A percentile compares a stretch with the other conserved stretches of the same genome.
Conservation (phyloP, 768 basidiomycete genomes). For the Boletus reticulatus region DNA sequence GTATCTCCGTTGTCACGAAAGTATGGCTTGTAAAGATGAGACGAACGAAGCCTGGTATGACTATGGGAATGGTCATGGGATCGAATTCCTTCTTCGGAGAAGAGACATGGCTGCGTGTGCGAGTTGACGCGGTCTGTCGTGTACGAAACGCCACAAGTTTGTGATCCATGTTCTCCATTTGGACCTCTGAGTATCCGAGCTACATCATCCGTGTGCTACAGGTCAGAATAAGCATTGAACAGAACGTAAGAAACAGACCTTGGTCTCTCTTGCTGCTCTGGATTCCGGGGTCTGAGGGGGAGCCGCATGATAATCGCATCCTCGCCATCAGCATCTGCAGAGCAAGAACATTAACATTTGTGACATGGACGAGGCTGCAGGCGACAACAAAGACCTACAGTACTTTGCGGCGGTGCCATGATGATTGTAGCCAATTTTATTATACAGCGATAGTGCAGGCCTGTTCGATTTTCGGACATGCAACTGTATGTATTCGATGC, state of each 20-base stretch:
- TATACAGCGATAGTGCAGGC: constrained; percentile 22
- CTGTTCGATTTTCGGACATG: constrained; percentile 31
- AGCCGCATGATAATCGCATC: constrained; percentile 28
- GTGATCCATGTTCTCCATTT: constrained; percentile 14
- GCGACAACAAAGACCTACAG: constrained; percentile 19
- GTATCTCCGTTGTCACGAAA: too few relatives aligned
- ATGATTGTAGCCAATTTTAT: constrained; percentile 23
- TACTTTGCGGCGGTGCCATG: constrained; percentile 18
- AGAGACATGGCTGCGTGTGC: constrained; percentile 7
- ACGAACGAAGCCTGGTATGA: not conserved
- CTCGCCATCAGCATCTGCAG: constrained; percentile 26
- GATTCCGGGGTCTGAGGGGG: not conserved
- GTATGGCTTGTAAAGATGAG: not conserved
- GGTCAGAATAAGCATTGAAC: not conserved
- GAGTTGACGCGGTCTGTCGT: constrained; percentile 9
- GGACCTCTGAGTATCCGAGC: constrained; percentile 1
- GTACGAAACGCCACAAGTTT: constrained; percentile 9
- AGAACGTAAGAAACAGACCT: constrained; percentile 10
- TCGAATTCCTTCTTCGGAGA: constrained; percentile 10
- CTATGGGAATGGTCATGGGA: constrained; percentile 6
- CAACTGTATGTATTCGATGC: constrained; percentile 23
- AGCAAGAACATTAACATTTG: too few relatives aligned
- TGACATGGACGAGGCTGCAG: not conserved
- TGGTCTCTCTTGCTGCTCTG: not conserved
- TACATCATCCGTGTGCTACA: not conserved